Conservation (phyloP, 106 monocot species). For the Posidonia australis region DNA sequence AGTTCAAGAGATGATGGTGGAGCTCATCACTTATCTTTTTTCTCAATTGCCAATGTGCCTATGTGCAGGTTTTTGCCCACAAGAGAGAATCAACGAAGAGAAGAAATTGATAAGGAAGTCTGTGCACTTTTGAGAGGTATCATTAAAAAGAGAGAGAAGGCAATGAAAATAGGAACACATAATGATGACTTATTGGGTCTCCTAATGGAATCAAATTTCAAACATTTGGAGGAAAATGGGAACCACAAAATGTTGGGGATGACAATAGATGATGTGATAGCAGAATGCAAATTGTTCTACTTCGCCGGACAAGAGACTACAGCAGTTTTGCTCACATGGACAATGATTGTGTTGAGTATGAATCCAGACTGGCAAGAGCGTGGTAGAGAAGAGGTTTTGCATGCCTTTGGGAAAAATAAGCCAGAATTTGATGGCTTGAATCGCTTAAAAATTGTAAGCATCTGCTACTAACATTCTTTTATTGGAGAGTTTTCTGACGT, state of each 20-base stretch:
- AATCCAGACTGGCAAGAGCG: slow-evolving; percentile 35
- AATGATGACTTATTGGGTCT: slow-evolving; percentile 30
- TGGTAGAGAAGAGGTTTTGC: slow-evolving; percentile 34
- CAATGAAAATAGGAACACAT: slow-evolving; percentile 7
- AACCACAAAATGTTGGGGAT: slow-evolving; percentile 2
- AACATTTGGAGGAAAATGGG: slow-evolving; percentile 1
- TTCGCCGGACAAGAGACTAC: slow-evolving; percentile 69
- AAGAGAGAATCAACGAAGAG: slow-evolving; percentile 13
- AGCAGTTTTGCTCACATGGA: slow-evolving; percentile 41
- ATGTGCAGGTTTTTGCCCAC: slow-evolving; percentile 27
- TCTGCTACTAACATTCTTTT: no score
- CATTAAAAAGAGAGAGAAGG: slow-evolving; percentile 27
- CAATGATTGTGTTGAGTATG: slow-evolving; percentile 41
- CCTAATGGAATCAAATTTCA: slow-evolving; percentile 32
- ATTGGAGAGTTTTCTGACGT: no score
- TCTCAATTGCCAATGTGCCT: not conserved
- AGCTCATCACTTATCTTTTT: no score
- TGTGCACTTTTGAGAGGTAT: slow-evolving; percentile 13
- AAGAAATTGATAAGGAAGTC: slow-evolving; percentile 18
- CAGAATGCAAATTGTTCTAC: slow-evolving; percentile 78
- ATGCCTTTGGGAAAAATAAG: slow-evolving; percentile 5
- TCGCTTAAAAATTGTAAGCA: slow-evolving; percentile 37
- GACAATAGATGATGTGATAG: slow-evolving; percentile 53
- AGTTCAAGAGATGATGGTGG: no score
- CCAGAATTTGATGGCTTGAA: slow-evolving; percentile 25